Evolutionary conservation across 2,329 filamentous ascomycete species (phyloP), one percentile per base, ranked within the genome.

Genomic region (Aspergillus intermedius): DNA sequence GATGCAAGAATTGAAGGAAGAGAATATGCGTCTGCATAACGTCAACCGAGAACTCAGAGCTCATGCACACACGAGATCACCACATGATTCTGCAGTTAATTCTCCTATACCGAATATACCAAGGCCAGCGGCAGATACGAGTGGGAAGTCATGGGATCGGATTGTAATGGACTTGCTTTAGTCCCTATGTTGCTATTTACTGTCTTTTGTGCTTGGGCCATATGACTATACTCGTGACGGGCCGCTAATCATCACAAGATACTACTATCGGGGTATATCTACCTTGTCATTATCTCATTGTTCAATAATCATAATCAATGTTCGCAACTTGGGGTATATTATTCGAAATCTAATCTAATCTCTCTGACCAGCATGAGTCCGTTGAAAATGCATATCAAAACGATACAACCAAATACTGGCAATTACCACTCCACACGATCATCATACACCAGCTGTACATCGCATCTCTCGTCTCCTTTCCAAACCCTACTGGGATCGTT

Each of bases 361-460:
- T 30, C 25, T 30, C 12, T 30, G 25, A 12, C 25, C 25, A 30
- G 25, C 25, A 30, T 30, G 25, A 12, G 25, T 30, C 25, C 25
- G 10, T 30, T 12, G 25, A 30, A 30, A 30, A 30, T 30, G 25
- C 25, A 30, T 12, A 30, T 30, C 10, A 30, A 12, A 30, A 30
- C 21, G 21, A 30, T 10, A 30, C 8, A 30, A 12, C 25, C 25
- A 30, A 10, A 30, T 30, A 30, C 25, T 30, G 25, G 25, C 17
- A 10, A 28, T 54, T 47, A 64, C 50, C 55, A 63, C 46, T 64
- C 60, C 19, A 84, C 63, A 40, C 82, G 73, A 66, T 84, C 80
- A 63, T 85, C 82, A 59, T 78, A 81, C 25, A 79, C 66, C 30
- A 85, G 66, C 43, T 69, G 64, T 2, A 85, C 79, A 58, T 83